Base-by-base conservation (phyloP, 148 eudicot species). In the Rhododendron vialii region DNA sequence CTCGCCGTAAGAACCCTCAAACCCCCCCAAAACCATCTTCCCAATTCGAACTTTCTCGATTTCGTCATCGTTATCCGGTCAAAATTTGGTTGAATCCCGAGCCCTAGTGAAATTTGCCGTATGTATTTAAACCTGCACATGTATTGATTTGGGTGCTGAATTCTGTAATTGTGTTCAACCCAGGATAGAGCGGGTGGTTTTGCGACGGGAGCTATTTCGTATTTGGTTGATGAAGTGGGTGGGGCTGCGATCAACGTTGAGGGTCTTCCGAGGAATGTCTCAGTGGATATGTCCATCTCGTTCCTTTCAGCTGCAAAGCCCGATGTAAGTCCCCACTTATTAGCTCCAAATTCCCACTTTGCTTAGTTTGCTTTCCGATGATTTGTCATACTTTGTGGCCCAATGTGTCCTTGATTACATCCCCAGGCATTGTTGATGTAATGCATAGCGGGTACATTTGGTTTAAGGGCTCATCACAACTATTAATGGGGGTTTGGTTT, bases 241-340 rank as follows among this genome's bases (percentile, higher is more conserved):
- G 92, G 89, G 87, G 93, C 93, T 5, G 82, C 91, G 90, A 87
- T 96, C 73, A 88, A 93, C 67, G 86, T 85, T 79, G 88, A 84
- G 50, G 92, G 89, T 28, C 91, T 82, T 4, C 92, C 93, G 30
- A 94, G 93, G 98, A 93, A 88, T 88, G 98, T 96, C 3, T 94
- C 98, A 0, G 93, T 94, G 38, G 93, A 89, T 86, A 96, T 96
- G 96, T 92, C 95, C 33, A 93, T 96, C 77, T 91, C 96, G 0
- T 93, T 88, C 86, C 47, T 94, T 85, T 94, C 98, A 11, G 41
- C 86, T 86, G 98, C 98, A 12, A 93, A 93, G 88, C 86, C 90
- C 79, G 74, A 93, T 93, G 98, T 95, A 88, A 90, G 76, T 71
- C 18, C 22, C 18, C 41, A 30, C 76, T 33, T 71, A 14, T 30